These are phyloP conservation scores for Venturia pyrina DNA, from an alignment of 2,329 filamentous ascomycete genomes.

Conservation along the genomic window DNA sequence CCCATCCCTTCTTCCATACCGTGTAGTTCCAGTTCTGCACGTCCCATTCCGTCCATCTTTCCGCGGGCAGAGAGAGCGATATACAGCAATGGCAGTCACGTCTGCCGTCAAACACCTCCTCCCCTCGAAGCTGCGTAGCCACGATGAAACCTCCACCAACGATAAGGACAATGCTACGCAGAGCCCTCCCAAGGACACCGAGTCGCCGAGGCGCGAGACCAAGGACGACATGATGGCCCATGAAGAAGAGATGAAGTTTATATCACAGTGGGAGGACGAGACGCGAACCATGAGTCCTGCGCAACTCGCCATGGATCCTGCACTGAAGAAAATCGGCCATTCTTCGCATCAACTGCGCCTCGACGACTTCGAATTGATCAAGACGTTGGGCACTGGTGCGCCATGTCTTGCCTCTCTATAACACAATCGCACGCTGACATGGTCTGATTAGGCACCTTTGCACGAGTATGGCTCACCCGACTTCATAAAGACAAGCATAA, in stretches of 20 bases:
- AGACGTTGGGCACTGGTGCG: constrained; percentile 66
- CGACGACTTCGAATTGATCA: constrained; percentile 61
- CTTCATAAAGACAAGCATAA: constrained; percentile 41
- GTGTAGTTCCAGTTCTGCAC: no score
- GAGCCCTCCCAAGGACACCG: background rate
- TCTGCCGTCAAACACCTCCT: constrained; percentile 26
- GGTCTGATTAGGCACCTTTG: constrained; percentile 58
- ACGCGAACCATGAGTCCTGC: constrained; percentile 33
- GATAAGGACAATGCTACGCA: constrained; percentile 16
- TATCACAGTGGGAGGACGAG: constrained; percentile 37
- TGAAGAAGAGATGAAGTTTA: constrained; percentile 36
- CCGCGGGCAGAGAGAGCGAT: constrained; percentile 13
- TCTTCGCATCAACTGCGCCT: constrained; percentile 19
- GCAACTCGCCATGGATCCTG: constrained; percentile 26
- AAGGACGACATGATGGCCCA: constrained; percentile 25
- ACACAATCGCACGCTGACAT: background rate
- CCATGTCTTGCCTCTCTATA: constrained; percentile 16
- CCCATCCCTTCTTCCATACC: background rate
- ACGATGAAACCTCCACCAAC: constrained; percentile 18
- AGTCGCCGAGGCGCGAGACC: constrained; percentile 1
- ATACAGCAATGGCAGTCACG: constrained; percentile 21
- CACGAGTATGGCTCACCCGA: constrained; percentile 68
- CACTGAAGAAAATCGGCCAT: constrained; percentile 11
- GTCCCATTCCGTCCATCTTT: background rate
- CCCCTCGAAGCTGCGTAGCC: constrained; percentile 21